phyloP scores from a whole-genome alignment of 352 stramenopile genomes.

The Aphanomyces euteiches region DNA sequence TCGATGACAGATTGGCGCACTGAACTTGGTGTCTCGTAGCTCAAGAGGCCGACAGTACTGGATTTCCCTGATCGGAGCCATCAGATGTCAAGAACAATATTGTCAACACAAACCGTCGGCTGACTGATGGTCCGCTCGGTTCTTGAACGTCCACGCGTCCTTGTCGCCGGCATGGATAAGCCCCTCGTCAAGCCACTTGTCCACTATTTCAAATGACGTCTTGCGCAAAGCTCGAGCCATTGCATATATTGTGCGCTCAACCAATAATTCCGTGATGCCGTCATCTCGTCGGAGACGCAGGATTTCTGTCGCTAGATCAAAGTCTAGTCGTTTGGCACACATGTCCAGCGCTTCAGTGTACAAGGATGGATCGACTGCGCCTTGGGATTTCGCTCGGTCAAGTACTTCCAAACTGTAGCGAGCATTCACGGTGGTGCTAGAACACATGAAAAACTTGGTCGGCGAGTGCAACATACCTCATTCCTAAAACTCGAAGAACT shows the following conservation, averaged over 20 bases:
- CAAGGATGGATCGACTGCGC: constrained; percentile 59
- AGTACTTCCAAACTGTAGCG: constrained; percentile 50
- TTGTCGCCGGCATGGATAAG: constrained; percentile 13
- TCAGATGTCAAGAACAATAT: not conserved
- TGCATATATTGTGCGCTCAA: not conserved
- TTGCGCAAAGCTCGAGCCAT: constrained; percentile 4
- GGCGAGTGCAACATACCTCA: constrained; percentile 8
- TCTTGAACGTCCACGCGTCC: not conserved
- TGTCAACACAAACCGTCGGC: too few relatives aligned
- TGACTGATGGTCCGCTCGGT: too few relatives aligned
- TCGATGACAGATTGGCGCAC: constrained; percentile 63
- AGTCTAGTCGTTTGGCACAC: constrained; percentile 36
- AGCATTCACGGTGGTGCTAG: constrained; percentile 30
- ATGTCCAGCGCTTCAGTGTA: constrained; percentile 57
- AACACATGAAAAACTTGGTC: not conserved
- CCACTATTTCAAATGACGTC: not conserved
- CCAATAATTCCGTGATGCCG: constrained; percentile 4
- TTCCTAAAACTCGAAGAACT: constrained; percentile 47
- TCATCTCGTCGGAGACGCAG: constrained; percentile 2
- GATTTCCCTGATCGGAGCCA: constrained; percentile 10
- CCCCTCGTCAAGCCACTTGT: constrained; percentile 8
- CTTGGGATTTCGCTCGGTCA: constrained; percentile 42
- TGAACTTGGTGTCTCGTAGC: constrained; percentile 59
- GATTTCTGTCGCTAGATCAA: not conserved
- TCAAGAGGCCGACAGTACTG: constrained; percentile 55